Conservation (phyloP, 129 eudicot genomes). For the Smallanthus sonchifolius region DNA sequence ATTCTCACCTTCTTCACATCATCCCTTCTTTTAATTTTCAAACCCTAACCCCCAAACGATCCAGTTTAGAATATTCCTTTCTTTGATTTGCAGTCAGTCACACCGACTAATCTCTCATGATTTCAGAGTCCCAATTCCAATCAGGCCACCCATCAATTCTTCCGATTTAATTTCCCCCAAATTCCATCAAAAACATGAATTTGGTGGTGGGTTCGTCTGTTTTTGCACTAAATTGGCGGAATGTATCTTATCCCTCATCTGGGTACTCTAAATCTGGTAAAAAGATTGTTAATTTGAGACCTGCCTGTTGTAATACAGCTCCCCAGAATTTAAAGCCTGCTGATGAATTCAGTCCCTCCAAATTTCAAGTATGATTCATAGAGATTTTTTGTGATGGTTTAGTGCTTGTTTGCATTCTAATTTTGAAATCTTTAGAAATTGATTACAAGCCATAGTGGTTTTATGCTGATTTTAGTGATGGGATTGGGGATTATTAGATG, state of each 20-base stretch:
- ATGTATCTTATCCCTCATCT: slow-evolving; percentile 26
- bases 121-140: slow-evolving; percentile 10
- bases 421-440: neutral
- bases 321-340: slow-evolving; percentile 47
- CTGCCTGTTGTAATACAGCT: slow-evolving; percentile 48
- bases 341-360: slow-evolving; percentile 39
- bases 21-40: neutral
- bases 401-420: neutral
- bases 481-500: neutral
- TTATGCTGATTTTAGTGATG: neutral
- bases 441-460: too few species aligned
- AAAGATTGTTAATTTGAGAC: slow-evolving; percentile 19
- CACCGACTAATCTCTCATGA: slow-evolving; percentile 30
- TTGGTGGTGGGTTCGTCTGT: slow-evolving; percentile 41
- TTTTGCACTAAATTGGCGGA: slow-evolving; percentile 23
- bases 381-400: neutral
- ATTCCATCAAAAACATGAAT: slow-evolving; percentile 30
- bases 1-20: slow-evolving; percentile 15
- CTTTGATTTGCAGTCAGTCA: slow-evolving; percentile 18
- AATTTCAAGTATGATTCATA: slow-evolving; percentile 36
- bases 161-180: slow-evolving; percentile 8
- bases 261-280: slow-evolving; percentile 21
- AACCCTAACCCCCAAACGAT: neutral
- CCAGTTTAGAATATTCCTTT: neutral
- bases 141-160: slow-evolving; percentile 23